Evolutionary conservation across 345 rosid genomes (phyloP).

Genomic region (Ailanthus altissimus): DNA sequence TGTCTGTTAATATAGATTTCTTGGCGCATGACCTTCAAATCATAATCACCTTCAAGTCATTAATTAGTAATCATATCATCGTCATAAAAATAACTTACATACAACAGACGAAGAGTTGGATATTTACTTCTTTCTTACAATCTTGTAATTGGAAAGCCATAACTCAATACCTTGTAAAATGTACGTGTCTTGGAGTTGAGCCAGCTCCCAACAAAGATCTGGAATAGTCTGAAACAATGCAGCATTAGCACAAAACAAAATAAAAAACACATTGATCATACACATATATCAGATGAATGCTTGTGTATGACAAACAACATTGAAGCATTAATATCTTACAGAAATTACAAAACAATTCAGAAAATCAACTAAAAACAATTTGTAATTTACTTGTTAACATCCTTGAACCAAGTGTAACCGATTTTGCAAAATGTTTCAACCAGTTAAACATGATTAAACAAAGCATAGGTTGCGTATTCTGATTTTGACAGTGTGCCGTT

Average conservation of each 20-base stretch:
- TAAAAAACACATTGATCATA: slow-evolving; percentile 11
- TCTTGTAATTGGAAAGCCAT: slow-evolving; percentile 16
- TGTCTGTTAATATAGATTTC: slow-evolving; percentile 84
- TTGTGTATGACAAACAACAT: neutral
- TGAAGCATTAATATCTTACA: neutral
- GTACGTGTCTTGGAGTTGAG: slow-evolving; percentile 92
- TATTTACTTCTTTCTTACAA: slow-evolving; percentile 12
- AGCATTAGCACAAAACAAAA: slow-evolving; percentile 15
- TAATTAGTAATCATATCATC: slow-evolving; percentile 21
- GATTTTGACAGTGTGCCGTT: neutral
- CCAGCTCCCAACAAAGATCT: slow-evolving; percentile 94
- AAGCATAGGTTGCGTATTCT: neutral
- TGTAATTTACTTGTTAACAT: neutral
- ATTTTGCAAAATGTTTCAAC: neutral
- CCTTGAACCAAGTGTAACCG: neutral
- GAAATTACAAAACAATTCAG: neutral
- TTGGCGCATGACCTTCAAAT: slow-evolving; percentile 95
- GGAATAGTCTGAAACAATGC: slow-evolving; percentile 69
- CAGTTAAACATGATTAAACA: neutral
- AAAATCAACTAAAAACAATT: neutral
- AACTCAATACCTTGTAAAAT: slow-evolving; percentile 76
- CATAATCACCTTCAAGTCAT: slow-evolving; percentile 78
- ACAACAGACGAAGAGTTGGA: neutral
- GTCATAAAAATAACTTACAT: slow-evolving; percentile 7
- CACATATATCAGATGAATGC: neutral